phyloP scores from a whole-genome alignment of 768 basidiomycete genomes.

The Termitomyces sp. region DNA sequence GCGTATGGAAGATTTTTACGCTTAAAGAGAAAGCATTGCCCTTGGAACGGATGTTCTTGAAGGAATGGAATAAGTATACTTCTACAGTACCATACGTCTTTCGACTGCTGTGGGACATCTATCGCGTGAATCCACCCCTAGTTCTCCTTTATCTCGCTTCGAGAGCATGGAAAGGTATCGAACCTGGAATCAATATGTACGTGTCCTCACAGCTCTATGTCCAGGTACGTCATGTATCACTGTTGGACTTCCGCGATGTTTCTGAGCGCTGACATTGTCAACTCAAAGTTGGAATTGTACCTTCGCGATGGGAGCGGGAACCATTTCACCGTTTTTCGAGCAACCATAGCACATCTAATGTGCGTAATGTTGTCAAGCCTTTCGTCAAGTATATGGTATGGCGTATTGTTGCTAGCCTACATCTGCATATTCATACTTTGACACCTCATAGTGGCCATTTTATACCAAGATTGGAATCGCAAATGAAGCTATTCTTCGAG shows the following conservation, averaged over 20 bases:
- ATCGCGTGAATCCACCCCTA: constrained; percentile 8
- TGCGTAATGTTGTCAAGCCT: constrained; percentile 7
- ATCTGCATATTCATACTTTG: not conserved
- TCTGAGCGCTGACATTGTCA: not conserved
- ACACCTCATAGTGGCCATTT: not conserved
- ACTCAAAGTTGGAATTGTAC: constrained; percentile 9
- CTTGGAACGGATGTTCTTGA: not conserved
- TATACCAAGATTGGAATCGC: constrained; percentile 6
- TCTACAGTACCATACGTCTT: constrained; percentile 3
- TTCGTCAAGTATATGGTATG: constrained; percentile 4
- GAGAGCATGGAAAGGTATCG: constrained; percentile 11
- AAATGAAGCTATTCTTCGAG: constrained; percentile 8
- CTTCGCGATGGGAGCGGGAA: constrained; percentile 7
- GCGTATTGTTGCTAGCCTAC: not conserved
- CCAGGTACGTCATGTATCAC: not conserved
- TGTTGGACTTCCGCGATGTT: not conserved
- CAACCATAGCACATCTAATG: constrained; percentile 5
- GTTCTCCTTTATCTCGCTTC: constrained; percentile 7
- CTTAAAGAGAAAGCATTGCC: constrained; percentile 5
- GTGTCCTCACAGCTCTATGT: constrained; percentile 10
- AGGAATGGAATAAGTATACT: constrained; percentile 10
- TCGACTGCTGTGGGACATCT: constrained; percentile 9
- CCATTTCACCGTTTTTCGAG: not conserved
- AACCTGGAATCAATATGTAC: constrained; percentile 12
- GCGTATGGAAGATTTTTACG: constrained; percentile 12